Evolutionary conservation across 108 stramenopile genomes (phyloP), one percentile per base, ranked within the genome.

Genomic region (Cyclotella baltica): DNA sequence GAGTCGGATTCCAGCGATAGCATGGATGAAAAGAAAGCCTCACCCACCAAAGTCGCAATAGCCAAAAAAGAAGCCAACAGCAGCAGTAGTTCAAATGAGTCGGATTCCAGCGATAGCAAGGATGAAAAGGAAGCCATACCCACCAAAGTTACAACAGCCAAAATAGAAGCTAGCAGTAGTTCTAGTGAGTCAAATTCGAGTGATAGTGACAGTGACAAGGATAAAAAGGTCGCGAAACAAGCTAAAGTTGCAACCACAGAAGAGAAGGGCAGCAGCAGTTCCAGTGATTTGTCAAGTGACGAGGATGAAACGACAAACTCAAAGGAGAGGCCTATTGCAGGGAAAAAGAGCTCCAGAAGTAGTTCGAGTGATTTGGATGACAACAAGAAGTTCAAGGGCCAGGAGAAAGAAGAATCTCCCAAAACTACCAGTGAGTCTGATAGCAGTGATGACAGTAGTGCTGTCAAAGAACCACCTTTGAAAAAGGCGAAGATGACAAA

Each of bases 361-460:
- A 72, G 58, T 48, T 35, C 33, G 16, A 20, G 20, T 20, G 18
- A 33, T 22, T 28, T 29, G 23, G 40, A 43, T 15, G 43, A 53
- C 20, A 69, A 57, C 20, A 34, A 20, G 35, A 28, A 72, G 38
- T 62, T 71, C 28, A 19, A 75, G 19, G 23, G 2, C 13, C 16
- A 57, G 52, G 23, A 20, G 15, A 58, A 68, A 43, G 36, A 58
- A 18, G 28, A 29, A 25, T 62, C 61, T 72, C 70, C 69, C 20
- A 66, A 73, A 61, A 68, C 67, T 19, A 69, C 76, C 5, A 69
- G 58, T 38, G 81, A 63, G 27, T 47, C 75, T 61, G 47, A 72
- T 13, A 72, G 78, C 47, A 70, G 69, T 62, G 46, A 64, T 36
- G 73, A 81, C 37, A 50, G 36, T 10, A 70, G 50, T 52, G 57